Evolutionary conservation across 2,329 filamentous ascomycete species (phyloP).

Genomic region (Neonectria ditissima): DNA sequence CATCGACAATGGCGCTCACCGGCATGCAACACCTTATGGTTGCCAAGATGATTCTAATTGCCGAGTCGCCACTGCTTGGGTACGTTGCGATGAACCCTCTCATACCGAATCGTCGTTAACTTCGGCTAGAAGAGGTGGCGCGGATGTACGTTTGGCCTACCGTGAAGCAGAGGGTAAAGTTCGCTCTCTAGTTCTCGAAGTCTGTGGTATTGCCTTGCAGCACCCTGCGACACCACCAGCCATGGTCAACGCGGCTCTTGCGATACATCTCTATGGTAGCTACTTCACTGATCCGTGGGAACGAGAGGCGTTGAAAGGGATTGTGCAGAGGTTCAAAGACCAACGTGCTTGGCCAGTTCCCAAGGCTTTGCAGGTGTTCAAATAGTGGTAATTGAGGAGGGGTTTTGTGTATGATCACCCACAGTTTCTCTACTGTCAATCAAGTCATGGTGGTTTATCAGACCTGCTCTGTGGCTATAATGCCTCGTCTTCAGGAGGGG

Average conservation of each 20-base stretch:
- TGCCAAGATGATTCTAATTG: conserved; percentile 38
- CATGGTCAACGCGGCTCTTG: conserved; percentile 33
- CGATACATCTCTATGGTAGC: conserved; percentile 34
- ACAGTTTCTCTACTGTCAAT: too few relatives aligned
- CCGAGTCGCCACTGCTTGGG: conserved; percentile 37
- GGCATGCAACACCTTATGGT: conserved; percentile 43
- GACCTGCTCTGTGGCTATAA: too few relatives aligned
- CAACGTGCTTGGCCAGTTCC: conserved; percentile 38
- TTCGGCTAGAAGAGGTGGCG: background rate
- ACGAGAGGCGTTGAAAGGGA: conserved; percentile 31
- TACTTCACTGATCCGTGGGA: conserved; percentile 42
- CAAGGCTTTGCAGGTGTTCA: conserved; percentile 17
- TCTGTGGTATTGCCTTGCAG: conserved; percentile 35
- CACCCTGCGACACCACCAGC: conserved; percentile 28
- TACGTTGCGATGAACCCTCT: rapidly evolving
- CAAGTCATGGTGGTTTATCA: too few relatives aligned
- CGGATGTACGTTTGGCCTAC: conserved; percentile 29
- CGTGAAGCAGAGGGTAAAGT: conserved; percentile 33
- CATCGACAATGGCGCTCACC: conserved; percentile 30
- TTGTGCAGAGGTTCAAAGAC: conserved; percentile 34
- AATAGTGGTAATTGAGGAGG: background rate
- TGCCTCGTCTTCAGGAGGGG: too few relatives aligned
- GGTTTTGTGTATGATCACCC: background rate
- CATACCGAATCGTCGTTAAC: background rate
- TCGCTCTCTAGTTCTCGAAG: conserved; percentile 30